Evolutionary conservation across 2,329 filamentous ascomycete genomes (phyloP), one percentile per base, ranked within the genome.

Genomic region (Alternaria incomplexa): DNA sequence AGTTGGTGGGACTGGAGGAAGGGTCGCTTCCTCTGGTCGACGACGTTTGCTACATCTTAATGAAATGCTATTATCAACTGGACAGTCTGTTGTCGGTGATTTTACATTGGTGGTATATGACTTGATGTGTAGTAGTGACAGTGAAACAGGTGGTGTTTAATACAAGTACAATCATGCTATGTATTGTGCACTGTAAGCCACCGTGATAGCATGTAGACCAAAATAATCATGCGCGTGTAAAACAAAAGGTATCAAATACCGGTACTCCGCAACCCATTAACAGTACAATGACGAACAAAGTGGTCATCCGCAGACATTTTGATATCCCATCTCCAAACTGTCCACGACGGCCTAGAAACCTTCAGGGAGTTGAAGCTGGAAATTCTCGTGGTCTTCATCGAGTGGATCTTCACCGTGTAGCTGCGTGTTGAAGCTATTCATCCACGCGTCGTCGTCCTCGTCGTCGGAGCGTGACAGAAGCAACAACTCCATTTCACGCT

Each of bases 331-430:
- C 36, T 56, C 13, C 15, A n/a, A 11, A 40, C 3, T 2, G 6
- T 7, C 20, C 28, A 28, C 32, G 15, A 23, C 25, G 22, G 13
- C 6, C n/a, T 67, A 78, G 45, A 79, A 67, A 4, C 71, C 76
- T 48, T 73, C 72, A 3, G 77, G 77, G 15, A 79, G 61, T 63
- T 71, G 63, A 12, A 79, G 64, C 57, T 79, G 76, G 43, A 79
- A 79, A 9, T 66, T 68, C 2, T 71, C 73, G 5, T 70, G 51
- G 17, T 77, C 76, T 23, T 78, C 74, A 5, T 76, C 76, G 9
- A 77, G 36, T 8, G 65, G 63, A 57, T 73, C 72, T 23, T 57
- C 68, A 23, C 58, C 68, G 8, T 64, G 65, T 8, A 77, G 54
- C 53, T 77, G 75, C 10, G 17, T 66, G 20, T 58, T 72, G 58